These are phyloP conservation scores for Lasiosphaeriaceae sp. DNA, from an alignment of 495 filamentous ascomycete genomes.

Conservation along the genomic window DNA sequence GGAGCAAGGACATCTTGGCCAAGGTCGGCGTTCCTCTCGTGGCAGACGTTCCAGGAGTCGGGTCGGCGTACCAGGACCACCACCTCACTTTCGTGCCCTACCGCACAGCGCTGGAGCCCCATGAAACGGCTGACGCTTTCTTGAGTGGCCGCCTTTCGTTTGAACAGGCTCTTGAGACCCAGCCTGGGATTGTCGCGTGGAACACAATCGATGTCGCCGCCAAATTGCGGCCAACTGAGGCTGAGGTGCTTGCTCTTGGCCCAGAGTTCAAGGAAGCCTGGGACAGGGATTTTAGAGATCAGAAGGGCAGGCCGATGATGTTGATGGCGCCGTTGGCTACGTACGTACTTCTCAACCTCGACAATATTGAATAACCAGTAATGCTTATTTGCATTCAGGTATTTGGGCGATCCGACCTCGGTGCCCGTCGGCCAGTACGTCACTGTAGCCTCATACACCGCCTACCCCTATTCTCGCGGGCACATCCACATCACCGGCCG, in stretches of 20 bases:
- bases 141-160: slow-evolving; percentile 16
- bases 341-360: slow-evolving; percentile 20
- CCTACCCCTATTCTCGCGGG: slow-evolving; percentile 55
- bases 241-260: slow-evolving; percentile 37
- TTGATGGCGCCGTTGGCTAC: slow-evolving; percentile 25
- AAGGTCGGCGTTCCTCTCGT: slow-evolving; percentile 30
- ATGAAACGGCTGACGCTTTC: slow-evolving; percentile 36
- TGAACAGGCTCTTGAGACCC: slow-evolving; percentile 19
- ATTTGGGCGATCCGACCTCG: neutral
- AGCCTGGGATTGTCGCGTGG: slow-evolving; percentile 39
- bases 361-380: neutral
- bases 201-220: slow-evolving; percentile 43
- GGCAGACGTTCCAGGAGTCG: slow-evolving; percentile 46
- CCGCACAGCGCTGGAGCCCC: slow-evolving; percentile 22
- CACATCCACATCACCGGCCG: slow-evolving; percentile 51
- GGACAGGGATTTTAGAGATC: slow-evolving; percentile 42
- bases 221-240: slow-evolving; percentile 41
- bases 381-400: neutral
- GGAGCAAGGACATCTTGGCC: slow-evolving; percentile 34
- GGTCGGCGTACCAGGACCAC: slow-evolving; percentile 49
- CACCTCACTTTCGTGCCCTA: slow-evolving; percentile 32
- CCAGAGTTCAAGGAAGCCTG: slow-evolving; percentile 38
- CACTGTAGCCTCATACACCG: slow-evolving; percentile 35
- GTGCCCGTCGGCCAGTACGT: slow-evolving; percentile 7
- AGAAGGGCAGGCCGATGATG: slow-evolving; percentile 36